phyloP scores from a whole-genome alignment of 441 rosid species.

The Codiaeum variegatum region DNA sequence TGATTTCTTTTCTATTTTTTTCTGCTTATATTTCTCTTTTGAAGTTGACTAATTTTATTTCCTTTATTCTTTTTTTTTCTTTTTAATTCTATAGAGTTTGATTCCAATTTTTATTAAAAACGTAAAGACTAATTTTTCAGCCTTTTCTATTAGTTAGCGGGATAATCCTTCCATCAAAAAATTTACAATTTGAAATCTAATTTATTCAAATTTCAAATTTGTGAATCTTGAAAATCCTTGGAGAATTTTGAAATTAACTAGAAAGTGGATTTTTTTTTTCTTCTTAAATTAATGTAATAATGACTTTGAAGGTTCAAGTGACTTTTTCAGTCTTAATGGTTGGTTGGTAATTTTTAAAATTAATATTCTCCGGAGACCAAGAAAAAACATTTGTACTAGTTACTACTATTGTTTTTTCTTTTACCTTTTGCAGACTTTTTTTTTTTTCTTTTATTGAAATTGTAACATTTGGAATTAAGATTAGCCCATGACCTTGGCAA shows the following conservation, averaged over 20 bases:
- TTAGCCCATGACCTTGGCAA: no score
- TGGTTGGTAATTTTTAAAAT: background rate
- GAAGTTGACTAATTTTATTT: no score
- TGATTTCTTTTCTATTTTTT: no score
- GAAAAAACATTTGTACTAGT: background rate
- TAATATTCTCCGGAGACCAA: background rate
- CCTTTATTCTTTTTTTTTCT: no score
- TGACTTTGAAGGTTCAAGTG: background rate
- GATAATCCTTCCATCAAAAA: background rate
- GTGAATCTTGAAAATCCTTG: background rate
- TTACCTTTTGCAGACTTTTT: background rate
- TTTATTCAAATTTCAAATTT: background rate
- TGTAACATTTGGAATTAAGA: no score
- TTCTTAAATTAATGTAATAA: background rate
- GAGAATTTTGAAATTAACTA: background rate
- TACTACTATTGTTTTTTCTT: background rate
- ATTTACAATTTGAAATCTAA: background rate
- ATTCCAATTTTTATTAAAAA: no score
- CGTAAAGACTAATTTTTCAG: no score
- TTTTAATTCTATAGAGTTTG: no score
- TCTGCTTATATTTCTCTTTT: no score
- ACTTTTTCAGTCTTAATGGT: background rate
- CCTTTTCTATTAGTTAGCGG: no score
- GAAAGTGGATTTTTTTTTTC: background rate
- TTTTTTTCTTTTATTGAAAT: background rate